These are phyloP conservation scores for Madurella mycetomatis DNA, from an alignment of 2,329 filamentous ascomycete species.

Conservation along the genomic window DNA sequence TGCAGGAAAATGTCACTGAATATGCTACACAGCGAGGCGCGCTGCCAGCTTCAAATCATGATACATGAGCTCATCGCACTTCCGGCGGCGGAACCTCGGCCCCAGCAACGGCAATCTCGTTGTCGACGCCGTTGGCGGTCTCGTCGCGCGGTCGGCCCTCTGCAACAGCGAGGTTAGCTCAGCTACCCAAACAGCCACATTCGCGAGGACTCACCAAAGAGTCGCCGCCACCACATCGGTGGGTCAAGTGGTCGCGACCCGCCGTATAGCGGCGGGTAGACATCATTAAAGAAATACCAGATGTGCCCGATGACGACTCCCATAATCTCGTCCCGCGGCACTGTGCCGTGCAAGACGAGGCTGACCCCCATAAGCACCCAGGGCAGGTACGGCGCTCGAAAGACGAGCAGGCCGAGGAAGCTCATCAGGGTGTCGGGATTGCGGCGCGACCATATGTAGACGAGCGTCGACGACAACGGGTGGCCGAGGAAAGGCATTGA, in stretches of 20 bases:
- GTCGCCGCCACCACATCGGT: slow-evolving; percentile 79
- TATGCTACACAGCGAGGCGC: neutral
- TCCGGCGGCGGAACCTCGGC: slow-evolving; percentile 35
- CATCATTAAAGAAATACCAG: slow-evolving; percentile 97
- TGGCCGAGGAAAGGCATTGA: slow-evolving; percentile 94
- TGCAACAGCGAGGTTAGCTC: slow-evolving; percentile 3
- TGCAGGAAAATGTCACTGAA: neutral
- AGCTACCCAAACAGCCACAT: neutral
- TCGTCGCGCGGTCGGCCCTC: slow-evolving; percentile 46
- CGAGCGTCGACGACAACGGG: slow-evolving; percentile 83
- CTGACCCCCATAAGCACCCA: slow-evolving; percentile 96
- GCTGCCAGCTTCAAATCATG: neutral
- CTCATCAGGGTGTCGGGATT: slow-evolving; percentile 90
- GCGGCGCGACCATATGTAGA: slow-evolving; percentile 95
- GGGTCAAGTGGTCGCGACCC: slow-evolving; percentile 84
- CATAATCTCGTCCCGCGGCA: slow-evolving; percentile 95
- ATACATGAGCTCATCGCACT: slow-evolving; percentile 26
- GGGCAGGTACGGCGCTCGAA: slow-evolving; percentile 89
- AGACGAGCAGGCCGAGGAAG: slow-evolving; percentile 82
- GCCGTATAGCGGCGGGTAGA: slow-evolving; percentile 86
- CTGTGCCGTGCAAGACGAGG: slow-evolving; percentile 78
- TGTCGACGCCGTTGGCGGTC: slow-evolving; percentile 52
- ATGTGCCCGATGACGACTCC: slow-evolving; percentile 92
- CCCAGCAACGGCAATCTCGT: slow-evolving; percentile 59
- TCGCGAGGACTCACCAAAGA: slow-evolving; percentile 55